Conservation (phyloP, 257 asterid species). For the Cordia subcordata region DNA sequence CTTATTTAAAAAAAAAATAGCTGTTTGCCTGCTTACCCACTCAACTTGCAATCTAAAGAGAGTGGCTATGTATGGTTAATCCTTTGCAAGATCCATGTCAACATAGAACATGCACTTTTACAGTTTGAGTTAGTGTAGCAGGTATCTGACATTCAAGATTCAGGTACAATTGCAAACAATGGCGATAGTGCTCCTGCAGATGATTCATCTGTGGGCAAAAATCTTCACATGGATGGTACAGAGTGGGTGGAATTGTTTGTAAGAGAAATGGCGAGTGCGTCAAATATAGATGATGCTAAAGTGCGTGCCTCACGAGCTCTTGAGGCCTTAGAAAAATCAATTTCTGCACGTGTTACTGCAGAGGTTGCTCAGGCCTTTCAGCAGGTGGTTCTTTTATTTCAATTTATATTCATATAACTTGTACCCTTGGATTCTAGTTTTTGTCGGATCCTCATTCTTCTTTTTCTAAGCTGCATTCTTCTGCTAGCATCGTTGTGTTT, state of each 20-base stretch:
- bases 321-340: conserved; percentile 39
- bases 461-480: too few species aligned
- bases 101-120: neutral
- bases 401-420: neutral
- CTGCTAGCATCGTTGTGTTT: too few species aligned
- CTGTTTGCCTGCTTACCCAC: too few species aligned
- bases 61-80: neutral
- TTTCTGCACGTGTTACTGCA: conserved; percentile 35
- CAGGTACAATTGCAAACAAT: conserved; percentile 29
- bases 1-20: too few species aligned
- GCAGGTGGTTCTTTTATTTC: conserved; percentile 45
- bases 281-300: conserved; percentile 40
- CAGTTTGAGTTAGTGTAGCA: neutral
- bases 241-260: conserved; percentile 46
- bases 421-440: too few species aligned
- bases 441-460: too few species aligned
- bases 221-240: conserved; percentile 24
- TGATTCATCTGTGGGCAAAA: conserved; percentile 23
- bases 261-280: conserved; percentile 42
- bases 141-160: neutral
- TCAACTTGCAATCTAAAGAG: too few species aligned
- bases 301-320: conserved; percentile 41
- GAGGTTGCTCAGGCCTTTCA: conserved; percentile 55
- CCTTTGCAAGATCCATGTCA: neutral
- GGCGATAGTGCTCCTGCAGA: conserved; percentile 32